phyloP scores from a whole-genome alignment of 2,329 filamentous ascomycete species.

The Phyllosticta paracitricarpa region DNA sequence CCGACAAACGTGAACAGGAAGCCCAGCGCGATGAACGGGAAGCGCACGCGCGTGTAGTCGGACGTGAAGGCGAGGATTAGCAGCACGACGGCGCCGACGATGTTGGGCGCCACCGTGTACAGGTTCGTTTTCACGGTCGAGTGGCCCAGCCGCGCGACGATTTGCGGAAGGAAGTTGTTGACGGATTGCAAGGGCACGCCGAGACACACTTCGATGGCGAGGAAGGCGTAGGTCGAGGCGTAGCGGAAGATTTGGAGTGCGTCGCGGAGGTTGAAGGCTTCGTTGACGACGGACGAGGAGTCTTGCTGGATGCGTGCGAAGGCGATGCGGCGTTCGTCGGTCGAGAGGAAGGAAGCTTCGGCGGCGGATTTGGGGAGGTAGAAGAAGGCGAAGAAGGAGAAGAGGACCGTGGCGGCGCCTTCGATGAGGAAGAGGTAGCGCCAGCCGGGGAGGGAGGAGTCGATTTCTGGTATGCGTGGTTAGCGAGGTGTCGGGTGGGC shows the following conservation, averaged over 20 bases:
- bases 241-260: slow-evolving; percentile 45
- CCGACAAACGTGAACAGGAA: slow-evolving; percentile 67
- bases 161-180: slow-evolving; percentile 48
- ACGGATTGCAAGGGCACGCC: slow-evolving; percentile 50
- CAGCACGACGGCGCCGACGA: slow-evolving; percentile 62
- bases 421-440: slow-evolving; percentile 57
- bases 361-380: slow-evolving; percentile 58
- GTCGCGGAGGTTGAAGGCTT: slow-evolving; percentile 43
- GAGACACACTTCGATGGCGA: slow-evolving; percentile 49
- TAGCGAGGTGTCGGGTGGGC: too few species aligned
- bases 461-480: slow-evolving; percentile 16
- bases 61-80: slow-evolving; percentile 62
- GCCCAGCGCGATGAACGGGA: slow-evolving; percentile 64
- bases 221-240: slow-evolving; percentile 44
- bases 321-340: slow-evolving; percentile 57
- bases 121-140: slow-evolving; percentile 60
- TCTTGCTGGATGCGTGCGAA: slow-evolving; percentile 68
- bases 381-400: slow-evolving; percentile 54
- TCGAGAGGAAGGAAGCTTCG: slow-evolving; percentile 54
- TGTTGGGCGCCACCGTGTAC: slow-evolving; percentile 72
- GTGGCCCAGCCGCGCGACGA: slow-evolving; percentile 44
- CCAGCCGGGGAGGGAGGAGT: slow-evolving; percentile 49
- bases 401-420: slow-evolving; percentile 48
- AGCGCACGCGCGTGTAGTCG: slow-evolving; percentile 56
- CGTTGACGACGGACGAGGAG: slow-evolving; percentile 54